Evolutionary conservation across 2,329 filamentous ascomycete genomes (phyloP).

Genomic region (Byssochlamys sp.): DNA sequence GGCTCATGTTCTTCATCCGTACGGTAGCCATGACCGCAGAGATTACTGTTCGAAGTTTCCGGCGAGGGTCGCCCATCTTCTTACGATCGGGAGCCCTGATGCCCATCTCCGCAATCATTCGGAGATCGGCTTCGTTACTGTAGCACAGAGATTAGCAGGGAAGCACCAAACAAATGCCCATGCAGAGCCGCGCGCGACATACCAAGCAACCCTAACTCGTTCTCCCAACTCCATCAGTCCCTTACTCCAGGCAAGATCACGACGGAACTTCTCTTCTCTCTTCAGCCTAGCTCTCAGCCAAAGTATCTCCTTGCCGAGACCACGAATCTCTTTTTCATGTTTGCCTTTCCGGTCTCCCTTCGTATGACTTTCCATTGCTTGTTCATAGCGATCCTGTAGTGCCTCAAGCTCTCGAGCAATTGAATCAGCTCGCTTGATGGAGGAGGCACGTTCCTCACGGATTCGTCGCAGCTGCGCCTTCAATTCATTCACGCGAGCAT

Average conservation of each 20-base stretch:
- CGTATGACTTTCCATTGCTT: slow-evolving; percentile 40
- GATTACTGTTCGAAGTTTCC: slow-evolving; percentile 35
- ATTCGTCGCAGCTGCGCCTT: slow-evolving; percentile 55
- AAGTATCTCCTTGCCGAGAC: slow-evolving; percentile 78
- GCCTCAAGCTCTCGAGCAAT: slow-evolving; percentile 35
- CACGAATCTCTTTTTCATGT: slow-evolving; percentile 60
- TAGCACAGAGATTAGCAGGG: slow-evolving; percentile 16
- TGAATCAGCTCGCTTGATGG: slow-evolving; percentile 31
- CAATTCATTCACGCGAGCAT: slow-evolving; percentile 51
- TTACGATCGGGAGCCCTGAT: slow-evolving; percentile 40
- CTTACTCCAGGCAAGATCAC: slow-evolving; percentile 78
- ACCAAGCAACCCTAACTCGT: slow-evolving; percentile 59
- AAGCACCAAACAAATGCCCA: slow-evolving; percentile 4
- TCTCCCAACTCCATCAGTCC: slow-evolving; percentile 75
- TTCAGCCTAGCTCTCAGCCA: slow-evolving; percentile 76
- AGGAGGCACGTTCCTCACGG: slow-evolving; percentile 37
- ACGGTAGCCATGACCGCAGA: slow-evolving; percentile 34
- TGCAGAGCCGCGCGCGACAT: slow-evolving; percentile 37
- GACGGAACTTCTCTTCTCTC: slow-evolving; percentile 70
- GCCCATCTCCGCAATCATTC: slow-evolving; percentile 75
- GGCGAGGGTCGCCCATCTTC: slow-evolving; percentile 25
- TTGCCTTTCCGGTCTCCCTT: slow-evolving; percentile 36
- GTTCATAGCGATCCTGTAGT: slow-evolving; percentile 54
- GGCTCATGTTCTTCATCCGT: slow-evolving; percentile 37
- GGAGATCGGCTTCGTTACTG: slow-evolving; percentile 86